A percentile compares a stretch with the other conserved stretches of the same genome.
Evolutionary conservation across 495 filamentous ascomycete genomes (phyloP).

Genomic region (Coniosporium apollinis): DNA sequence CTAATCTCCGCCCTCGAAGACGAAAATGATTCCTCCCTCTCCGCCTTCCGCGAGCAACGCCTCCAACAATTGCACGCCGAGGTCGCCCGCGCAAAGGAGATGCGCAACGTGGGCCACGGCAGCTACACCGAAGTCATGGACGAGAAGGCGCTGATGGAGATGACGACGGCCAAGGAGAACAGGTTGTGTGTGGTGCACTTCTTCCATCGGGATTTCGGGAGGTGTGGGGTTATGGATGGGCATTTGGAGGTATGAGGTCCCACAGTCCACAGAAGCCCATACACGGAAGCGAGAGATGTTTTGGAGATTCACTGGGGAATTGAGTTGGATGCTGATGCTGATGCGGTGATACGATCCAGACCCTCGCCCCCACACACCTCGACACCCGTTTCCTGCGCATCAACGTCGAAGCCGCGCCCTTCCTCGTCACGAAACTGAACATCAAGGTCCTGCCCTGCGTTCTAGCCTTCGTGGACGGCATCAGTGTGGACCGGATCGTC

Average conservation of each 20-base stretch:
- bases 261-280: too few relatives aligned
- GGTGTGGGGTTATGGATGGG: constrained; percentile 53
- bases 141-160: constrained; percentile 51
- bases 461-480: constrained; percentile 53
- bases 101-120: constrained; percentile 23
- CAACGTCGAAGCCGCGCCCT: constrained; percentile 56
- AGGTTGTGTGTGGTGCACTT: constrained; percentile 58
- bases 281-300: too few relatives aligned
- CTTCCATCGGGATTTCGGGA: constrained; percentile 54
- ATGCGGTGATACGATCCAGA: too few relatives aligned
- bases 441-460: constrained; percentile 60
- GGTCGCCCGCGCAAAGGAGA: constrained; percentile 29
- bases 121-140: constrained; percentile 41
- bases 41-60: constrained; percentile 49
- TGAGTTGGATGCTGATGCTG: too few relatives aligned
- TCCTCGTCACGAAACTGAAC: constrained; percentile 51
- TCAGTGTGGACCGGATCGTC: constrained; percentile 48
- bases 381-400: constrained; percentile 53
- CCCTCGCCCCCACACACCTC: constrained; percentile 43
- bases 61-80: constrained; percentile 57
- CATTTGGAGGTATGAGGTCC: constrained; percentile 33
- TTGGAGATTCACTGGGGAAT: too few relatives aligned
- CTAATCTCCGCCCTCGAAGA: constrained; percentile 53
- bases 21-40: constrained; percentile 37
- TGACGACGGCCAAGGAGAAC: constrained; percentile 38